Base-by-base conservation (phyloP, 1,284 basidiomycete genomes). In the Heterobasidion irregulare region DNA sequence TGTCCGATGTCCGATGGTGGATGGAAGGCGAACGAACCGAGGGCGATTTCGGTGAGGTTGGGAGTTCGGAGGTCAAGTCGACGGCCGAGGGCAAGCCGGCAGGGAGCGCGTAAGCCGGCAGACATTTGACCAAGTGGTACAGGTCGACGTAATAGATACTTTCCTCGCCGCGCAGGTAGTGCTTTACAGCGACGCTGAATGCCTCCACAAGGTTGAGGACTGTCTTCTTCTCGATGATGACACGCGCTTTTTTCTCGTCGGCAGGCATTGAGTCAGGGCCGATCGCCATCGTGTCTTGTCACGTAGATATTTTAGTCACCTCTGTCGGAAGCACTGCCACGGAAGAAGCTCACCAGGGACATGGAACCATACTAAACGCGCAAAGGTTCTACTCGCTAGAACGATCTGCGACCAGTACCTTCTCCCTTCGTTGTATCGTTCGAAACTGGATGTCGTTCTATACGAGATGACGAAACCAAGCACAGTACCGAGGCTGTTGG, bases 401-500 rank as follows among this genome's bases (percentile, higher is more conserved):
- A 86, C 78, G 53, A 89, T 83, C 59, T 82, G 77, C 5, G 83
- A 82, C 87, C 87, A 91, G 26, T 83, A 70, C 49, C 77, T 69
- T 47, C 87, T 72, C 4, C 87, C 87, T 62, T 91, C 87, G 60
- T 83, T 84, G 68, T 90, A 85, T 18, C 84, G 72, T 63, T 88
- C 86, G 63, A 88, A 89, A 18, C 86, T 86, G 2, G 86, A 85
- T 2, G 85, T 88, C 0, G 87, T 89, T 43, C 86, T 72, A 65
- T 80, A 82, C 0, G 82, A 82, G 53, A 86, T 77, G 43, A 84
- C 76, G 59, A 86, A 84, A 75, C 82, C 82, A 9, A 84, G 71
- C 0, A 85, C 80, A 7, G 82, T 84, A 74, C 83, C 82, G 47
- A 83, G 66, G 10, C 81, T 83, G 57, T 35, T 16, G 35, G 47